phyloP scores from a whole-genome alignment of 2,329 filamentous ascomycete species.

The Xylaria sp. region DNA sequence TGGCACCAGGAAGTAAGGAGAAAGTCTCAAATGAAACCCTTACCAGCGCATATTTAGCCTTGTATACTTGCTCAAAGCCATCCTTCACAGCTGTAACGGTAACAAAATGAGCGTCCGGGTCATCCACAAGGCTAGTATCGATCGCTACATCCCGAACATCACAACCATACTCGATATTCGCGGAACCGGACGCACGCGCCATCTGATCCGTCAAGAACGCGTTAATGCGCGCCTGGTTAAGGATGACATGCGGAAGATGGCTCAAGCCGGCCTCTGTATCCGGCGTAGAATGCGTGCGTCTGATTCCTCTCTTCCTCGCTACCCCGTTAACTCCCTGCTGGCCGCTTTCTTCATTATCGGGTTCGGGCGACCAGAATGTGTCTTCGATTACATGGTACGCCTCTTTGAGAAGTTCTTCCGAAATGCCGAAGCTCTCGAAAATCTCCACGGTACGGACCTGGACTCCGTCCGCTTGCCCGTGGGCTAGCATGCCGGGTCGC shows the following conservation, averaged over 20 bases:
- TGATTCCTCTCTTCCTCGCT: slow-evolving; percentile 49
- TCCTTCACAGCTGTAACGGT: slow-evolving; percentile 55
- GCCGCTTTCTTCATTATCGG: slow-evolving; percentile 3
- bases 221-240: slow-evolving; percentile 67
- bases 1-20: not conserved
- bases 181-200: slow-evolving; percentile 50
- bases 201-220: slow-evolving; percentile 64
- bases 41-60: slow-evolving; percentile 63
- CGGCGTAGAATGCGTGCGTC: slow-evolving; percentile 58
- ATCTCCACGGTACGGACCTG: slow-evolving; percentile 71
- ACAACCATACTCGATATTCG: slow-evolving; percentile 65
- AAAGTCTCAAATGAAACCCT: slow-evolving; percentile 39
- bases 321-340: not conserved
- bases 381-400: slow-evolving; percentile 68
- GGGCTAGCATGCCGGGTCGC: slow-evolving; percentile 62
- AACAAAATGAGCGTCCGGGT: slow-evolving; percentile 56
- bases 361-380: slow-evolving; percentile 62
- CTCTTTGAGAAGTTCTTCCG: slow-evolving; percentile 64
- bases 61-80: slow-evolving; percentile 53
- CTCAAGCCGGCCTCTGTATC: slow-evolving; percentile 65
- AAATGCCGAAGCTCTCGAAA: slow-evolving; percentile 68
- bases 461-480: slow-evolving; percentile 72
- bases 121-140: slow-evolving; percentile 50
- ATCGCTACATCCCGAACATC: slow-evolving; percentile 62
- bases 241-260: slow-evolving; percentile 65